Evolutionary conservation across 225 moss, liverwort and hornwort species (phyloP).

Genomic region (Bryoerythrophyllum caledonicum): DNA sequence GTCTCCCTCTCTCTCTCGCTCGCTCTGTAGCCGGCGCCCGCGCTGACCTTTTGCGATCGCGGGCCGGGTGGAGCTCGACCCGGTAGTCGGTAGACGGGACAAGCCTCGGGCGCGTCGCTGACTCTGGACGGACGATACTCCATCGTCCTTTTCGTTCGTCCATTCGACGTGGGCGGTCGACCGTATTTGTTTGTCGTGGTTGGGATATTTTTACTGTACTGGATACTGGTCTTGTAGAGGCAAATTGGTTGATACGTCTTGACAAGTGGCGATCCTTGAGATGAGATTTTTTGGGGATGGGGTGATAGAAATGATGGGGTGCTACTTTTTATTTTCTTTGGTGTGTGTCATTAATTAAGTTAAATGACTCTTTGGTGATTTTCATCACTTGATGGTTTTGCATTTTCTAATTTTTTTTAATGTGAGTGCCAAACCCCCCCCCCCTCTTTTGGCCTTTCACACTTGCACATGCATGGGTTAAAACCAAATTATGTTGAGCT

Average conservation of each 20-base stretch:
- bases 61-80: constrained; percentile 11
- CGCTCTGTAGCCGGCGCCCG: not conserved
- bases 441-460: too few relatives aligned
- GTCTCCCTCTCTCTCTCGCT: too few relatives aligned
- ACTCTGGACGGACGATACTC: not conserved
- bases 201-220: too few relatives aligned
- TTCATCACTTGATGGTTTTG: too few relatives aligned
- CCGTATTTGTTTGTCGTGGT: not conserved
- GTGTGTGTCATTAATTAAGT: too few relatives aligned
- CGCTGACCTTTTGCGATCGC: constrained; percentile 24
- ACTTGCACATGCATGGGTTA: too few relatives aligned
- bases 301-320: not conserved
- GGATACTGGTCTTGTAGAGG: not conserved
- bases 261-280: constrained; percentile 18
- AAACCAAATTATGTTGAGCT: too few relatives aligned
- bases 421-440: too few relatives aligned
- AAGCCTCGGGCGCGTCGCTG: constrained; percentile 25
- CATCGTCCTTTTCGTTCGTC: not conserved
- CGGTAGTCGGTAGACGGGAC: constrained; percentile 29
- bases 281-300: not conserved
- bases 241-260: not conserved
- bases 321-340: not conserved
- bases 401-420: too few relatives aligned
- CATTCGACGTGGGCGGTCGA: too few relatives aligned
- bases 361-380: too few relatives aligned